These are phyloP conservation scores for Cryphonectria japonica DNA, from an alignment of 2,329 filamentous ascomycete species.

Conservation along the genomic window DNA sequence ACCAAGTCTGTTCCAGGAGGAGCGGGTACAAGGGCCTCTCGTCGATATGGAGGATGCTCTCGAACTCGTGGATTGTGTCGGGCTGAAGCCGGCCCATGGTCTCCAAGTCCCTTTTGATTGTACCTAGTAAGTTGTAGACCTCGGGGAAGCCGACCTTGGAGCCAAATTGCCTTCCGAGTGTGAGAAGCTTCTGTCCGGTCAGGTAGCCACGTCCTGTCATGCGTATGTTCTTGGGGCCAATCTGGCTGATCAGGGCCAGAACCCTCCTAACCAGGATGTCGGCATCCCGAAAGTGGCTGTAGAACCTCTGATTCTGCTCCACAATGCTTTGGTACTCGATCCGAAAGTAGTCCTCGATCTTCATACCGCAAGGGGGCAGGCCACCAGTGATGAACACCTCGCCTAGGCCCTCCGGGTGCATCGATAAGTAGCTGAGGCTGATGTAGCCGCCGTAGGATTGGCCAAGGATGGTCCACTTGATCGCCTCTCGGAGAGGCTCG, in stretches of 20 bases:
- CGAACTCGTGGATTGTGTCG: constrained; percentile 9
- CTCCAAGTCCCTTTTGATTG: constrained; percentile 32
- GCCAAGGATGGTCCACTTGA: constrained; percentile 71
- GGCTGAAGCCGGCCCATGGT: neutral
- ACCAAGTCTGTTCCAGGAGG: constrained; percentile 72
- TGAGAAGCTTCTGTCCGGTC: constrained; percentile 61
- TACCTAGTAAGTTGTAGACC: constrained; percentile 21
- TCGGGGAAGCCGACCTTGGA: constrained; percentile 19
- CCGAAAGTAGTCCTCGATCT: constrained; percentile 65
- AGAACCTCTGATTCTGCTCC: constrained; percentile 66
- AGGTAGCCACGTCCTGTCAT: constrained; percentile 52
- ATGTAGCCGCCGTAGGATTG: constrained; percentile 79
- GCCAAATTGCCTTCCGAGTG: constrained; percentile 67
- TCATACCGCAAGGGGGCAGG: constrained; percentile 64
- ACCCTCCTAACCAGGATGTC: constrained; percentile 57
- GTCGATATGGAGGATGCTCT: constrained; percentile 55
- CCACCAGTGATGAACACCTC: constrained; percentile 71
- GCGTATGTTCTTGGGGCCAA: constrained; percentile 32
- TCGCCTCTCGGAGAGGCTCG: constrained; percentile 27
- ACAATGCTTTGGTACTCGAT: constrained; percentile 61
- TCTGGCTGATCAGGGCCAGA: constrained; percentile 4
- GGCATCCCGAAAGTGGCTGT: constrained; percentile 68
- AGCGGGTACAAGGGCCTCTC: constrained; percentile 68
- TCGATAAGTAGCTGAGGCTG: constrained; percentile 70
- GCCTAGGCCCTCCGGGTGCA: constrained; percentile 62